Base-by-base conservation (phyloP, 1,139 yeast genomes). In the Yamadazyma mexicana region DNA sequence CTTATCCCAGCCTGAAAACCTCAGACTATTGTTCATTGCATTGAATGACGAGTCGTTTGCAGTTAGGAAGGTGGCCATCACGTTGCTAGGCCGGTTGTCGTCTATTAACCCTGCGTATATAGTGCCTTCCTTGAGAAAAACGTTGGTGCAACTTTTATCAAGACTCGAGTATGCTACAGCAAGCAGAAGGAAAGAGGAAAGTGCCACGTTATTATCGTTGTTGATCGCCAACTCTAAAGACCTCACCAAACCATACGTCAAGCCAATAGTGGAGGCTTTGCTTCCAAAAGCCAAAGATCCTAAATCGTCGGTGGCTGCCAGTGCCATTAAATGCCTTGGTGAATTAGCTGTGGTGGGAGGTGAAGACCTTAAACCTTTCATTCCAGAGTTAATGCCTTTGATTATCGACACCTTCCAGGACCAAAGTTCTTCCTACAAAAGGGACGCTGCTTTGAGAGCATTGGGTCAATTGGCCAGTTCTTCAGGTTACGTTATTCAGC, bases 401-500 rank as follows among this genome's bases (percentile, higher is more conserved):
- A 78, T 94, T 35, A 69, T 94, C 37, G 95, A 84, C 25, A 87
- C 95, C 1, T 82, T 92, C 45, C 96, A 88, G 55, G 98, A 92
- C 50, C 97, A 89, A 59, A 85, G 95, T 38, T 85, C 95, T 11
- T 78, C 87, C 0, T 76, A 78, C 51, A 91, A 89, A 55, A 73
- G 98, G 52, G 95, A 89, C 55, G 91, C 97, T 0, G 96, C 98
- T 0, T 68, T 94, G 48, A 82, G 81, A 51, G 79, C 98, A 0
- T 65, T 94, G 41, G 97, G 97, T 2, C 96, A 91, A 54, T 66
- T 94, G 27, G 82, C 98, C 0, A 80, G 92, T 14, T 85, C 95
- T 2, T 83, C 97, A 0, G 97, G 98, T 1, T 92, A 92, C 58
- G 98, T 92, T 12, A 89, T 94, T 31, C 94, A 89, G 43, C 99